A percentile compares a stretch with the other conserved stretches of the same genome.
Conservation (phyloP, 2,329 filamentous ascomycete species). For the Fusarium clavum region DNA sequence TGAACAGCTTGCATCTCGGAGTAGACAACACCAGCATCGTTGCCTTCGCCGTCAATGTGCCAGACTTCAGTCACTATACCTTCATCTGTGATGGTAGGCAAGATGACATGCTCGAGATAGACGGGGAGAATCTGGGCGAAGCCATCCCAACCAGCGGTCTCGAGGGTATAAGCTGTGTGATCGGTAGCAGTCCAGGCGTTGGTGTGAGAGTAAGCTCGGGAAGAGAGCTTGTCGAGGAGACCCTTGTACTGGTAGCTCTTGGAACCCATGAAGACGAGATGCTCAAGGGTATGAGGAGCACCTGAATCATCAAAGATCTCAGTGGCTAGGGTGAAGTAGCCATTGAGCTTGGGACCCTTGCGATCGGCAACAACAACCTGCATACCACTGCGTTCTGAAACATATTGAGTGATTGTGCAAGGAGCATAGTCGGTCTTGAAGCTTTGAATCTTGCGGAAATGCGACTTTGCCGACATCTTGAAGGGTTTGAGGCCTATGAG, state of each 20-base stretch:
- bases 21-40: conserved; percentile 97
- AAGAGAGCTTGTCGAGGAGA: conserved; percentile 92
- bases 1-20: conserved; percentile 98
- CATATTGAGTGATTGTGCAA: conserved; percentile 91
- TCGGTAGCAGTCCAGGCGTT: conserved; percentile 98
- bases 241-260: conserved; percentile 95
- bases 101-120: conserved; percentile 92
- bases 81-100: conserved; percentile 92
- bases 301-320: conserved; percentile 98
- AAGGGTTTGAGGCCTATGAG: conserved; percentile 30
- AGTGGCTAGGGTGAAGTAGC: conserved; percentile 94
- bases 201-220: conserved; percentile 90
- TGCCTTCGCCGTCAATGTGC: conserved; percentile 91
- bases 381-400: conserved; percentile 94
- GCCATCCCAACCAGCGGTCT: conserved; percentile 96
- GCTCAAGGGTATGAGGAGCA: conserved; percentile 87
- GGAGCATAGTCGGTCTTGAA: conserved; percentile 93
- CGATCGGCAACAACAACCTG: conserved; percentile 91
- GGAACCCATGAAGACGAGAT: conserved; percentile 89
- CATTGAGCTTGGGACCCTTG: conserved; percentile 92
- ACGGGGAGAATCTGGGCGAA: conserved; percentile 95
- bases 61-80: conserved; percentile 96
- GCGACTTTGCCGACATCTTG: conserved; percentile 67
- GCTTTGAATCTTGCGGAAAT: conserved; percentile 85
- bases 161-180: conserved; percentile 94